Evolutionary conservation across 2,329 filamentous ascomycete genomes (phyloP), one percentile per base, ranked within the genome.

Genomic region (Colletotrichum australisinense): DNA sequence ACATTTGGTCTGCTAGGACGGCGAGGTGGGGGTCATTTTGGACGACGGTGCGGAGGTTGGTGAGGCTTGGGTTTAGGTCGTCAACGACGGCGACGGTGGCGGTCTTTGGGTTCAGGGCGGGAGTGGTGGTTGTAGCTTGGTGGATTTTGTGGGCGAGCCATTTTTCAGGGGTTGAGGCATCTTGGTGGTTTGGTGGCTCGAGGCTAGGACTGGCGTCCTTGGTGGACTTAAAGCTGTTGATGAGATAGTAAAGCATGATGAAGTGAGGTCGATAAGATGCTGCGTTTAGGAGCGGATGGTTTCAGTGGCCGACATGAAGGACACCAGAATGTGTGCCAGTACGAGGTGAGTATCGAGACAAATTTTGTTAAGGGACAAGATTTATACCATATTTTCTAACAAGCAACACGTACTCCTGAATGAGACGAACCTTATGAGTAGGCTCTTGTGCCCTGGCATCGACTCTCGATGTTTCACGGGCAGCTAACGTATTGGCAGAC

Each of bases 1-100:
- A 70, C 68, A 70, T 70, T 5, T 24, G 32, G 14, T 70, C 28
- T n/a, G 62, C 59, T 11, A 69, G 59, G 14, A 24, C 32, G 26
- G 52, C 8, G n/a, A 69, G 52, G 12, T 55, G 14, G 2, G 52
- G 19, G 1, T 57, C 35, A 7, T 57, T 30, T 28, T 22, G 4
- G 2, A 64, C 67, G 6, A 49, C 3, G 5, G 32, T 49, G 11
- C 55, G 24, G 16, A 69, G 22, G 7, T 30, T 4, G 6, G 16
- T 24, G 12, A 68, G 66, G 58, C 57, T 63, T 6, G 66, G 58
- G 16, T 56, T 46, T 2, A 64, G 62, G 16, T 26, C 16, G 11
- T 53, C 19, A 1, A 46, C 7, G 3, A 19, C 6, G 1, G 8
- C 46, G 26, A 3, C 0, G 42, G n/a, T 49, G 1, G 4, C 22